phyloP scores from a whole-genome alignment of 495 filamentous ascomycete species.

The Elaphomyces granulatus region DNA sequence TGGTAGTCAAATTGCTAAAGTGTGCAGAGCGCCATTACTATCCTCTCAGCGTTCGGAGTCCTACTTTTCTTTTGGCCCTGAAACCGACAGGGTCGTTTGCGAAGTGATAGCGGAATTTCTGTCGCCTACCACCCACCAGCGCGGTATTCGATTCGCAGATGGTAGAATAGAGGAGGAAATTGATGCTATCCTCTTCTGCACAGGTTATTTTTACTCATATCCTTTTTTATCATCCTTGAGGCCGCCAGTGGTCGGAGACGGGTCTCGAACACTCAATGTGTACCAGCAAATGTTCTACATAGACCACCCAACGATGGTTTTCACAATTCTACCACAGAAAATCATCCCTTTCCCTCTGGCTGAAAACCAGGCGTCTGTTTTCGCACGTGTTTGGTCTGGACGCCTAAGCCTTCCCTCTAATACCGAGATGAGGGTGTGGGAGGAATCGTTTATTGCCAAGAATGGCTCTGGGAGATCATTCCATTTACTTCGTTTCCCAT shows the following conservation, averaged over 20 bases:
- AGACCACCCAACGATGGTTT: slow-evolving; percentile 61
- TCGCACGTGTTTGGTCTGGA: slow-evolving; percentile 62
- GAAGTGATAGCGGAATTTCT: slow-evolving; percentile 43
- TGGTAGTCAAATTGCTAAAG: slow-evolving; percentile 50
- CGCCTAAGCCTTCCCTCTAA: slow-evolving; percentile 45
- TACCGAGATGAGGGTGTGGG: slow-evolving; percentile 54
- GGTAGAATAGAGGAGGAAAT: slow-evolving; percentile 34
- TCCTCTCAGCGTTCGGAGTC: slow-evolving; percentile 37
- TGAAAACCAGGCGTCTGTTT: slow-evolving; percentile 63
- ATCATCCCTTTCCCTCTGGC: slow-evolving; percentile 71
- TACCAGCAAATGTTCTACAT: slow-evolving; percentile 72
- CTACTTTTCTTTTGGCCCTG: slow-evolving; percentile 17
- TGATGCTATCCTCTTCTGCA: slow-evolving; percentile 45
- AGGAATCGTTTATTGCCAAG: slow-evolving; percentile 24
- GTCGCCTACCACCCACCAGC: slow-evolving; percentile 18
- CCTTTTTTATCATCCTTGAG: slow-evolving; percentile 41
- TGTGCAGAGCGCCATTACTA: slow-evolving; percentile 37
- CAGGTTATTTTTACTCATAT: slow-evolving; percentile 44
- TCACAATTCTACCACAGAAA: slow-evolving; percentile 59
- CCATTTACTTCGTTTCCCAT: slow-evolving; percentile 53
- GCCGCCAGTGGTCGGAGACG: slow-evolving; percentile 48
- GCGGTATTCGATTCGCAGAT: slow-evolving; percentile 39
- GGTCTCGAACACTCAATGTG: slow-evolving; percentile 49
- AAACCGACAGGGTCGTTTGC: not conserved
- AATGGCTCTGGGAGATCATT: slow-evolving; percentile 40